Base-by-base conservation (phyloP, 176 grass and related monocot species). In the Carex littledalei region DNA sequence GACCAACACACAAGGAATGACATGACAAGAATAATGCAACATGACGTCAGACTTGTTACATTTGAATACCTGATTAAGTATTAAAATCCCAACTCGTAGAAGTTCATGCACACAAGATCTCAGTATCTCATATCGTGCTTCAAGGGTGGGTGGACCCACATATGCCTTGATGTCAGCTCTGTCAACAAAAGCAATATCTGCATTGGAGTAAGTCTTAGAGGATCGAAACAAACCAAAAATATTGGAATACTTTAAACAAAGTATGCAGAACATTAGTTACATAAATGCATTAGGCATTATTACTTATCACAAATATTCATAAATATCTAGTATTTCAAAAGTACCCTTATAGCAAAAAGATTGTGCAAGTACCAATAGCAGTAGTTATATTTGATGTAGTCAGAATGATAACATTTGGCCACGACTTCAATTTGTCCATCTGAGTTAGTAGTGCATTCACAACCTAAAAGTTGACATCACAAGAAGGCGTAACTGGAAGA, bases 151-250 rank as follows among this genome's bases (percentile, higher is more conserved):
- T 4, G 96, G 96, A 32, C 96, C 96, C 10, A 99, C 93, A 65
- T 99, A 99, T 88, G 96, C 96, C 78, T 99, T 99, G 87, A 99
- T 99, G 54, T 99, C 96, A 86, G 96, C 96, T 84, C 96, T 92
- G 71, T 92, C 94, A 88, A 97, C 94, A 89, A 97, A 97, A 34
- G 94, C 94, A 89, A 94, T 94, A 94, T 97, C 88, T 97, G 88
- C 88, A 91, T 86, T 85, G 74, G 34, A 32, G 50, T 57, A 32
- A 78, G 74, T 78, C 50, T 78, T 57, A 56, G 74, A 78, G 24
- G 26, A 78, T 34, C 24, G 15, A 78, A 78, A 31, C 34, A 57
- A 56, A 78, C 22, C 74, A 68, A 67, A 83, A 26, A 37, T 63
- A 85, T 73, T 62, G 5, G 55, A 61, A 75, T 70, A 85, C 18